Percentiles rank a stretch among this genome's conserved stretches.
Conservation (phyloP, 148 eudicot species). For the Beta vulgaris region DNA sequence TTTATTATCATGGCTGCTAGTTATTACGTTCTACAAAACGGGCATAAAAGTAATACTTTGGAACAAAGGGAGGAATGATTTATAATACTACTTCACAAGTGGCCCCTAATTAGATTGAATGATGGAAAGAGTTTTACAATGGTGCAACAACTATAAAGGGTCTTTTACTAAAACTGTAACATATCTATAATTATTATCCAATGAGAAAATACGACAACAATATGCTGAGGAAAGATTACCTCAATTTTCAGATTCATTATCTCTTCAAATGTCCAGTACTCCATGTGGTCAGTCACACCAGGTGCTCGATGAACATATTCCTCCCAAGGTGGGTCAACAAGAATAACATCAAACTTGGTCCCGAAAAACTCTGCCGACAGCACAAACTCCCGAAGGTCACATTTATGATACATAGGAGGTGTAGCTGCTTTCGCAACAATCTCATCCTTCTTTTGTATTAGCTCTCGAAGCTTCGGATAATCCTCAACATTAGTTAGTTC, state of each 20-base stretch:
- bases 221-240: conserved; percentile 37
- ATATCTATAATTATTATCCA: neutral
- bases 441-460: conserved; percentile 96
- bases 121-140: neutral
- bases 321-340: conserved; percentile 97
- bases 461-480: conserved; percentile 95
- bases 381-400: conserved; percentile 76
- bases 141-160: neutral
- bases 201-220: neutral
- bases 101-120: neutral
- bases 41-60: no score
- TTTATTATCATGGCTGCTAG: no score
- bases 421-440: conserved; percentile 77
- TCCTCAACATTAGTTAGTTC: conserved; percentile 95
- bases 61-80: neutral
- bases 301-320: conserved; percentile 98
- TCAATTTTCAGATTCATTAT: conserved; percentile 94
- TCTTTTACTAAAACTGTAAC: neutral
- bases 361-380: conserved; percentile 84
- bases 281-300: conserved; percentile 93
- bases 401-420: conserved; percentile 82
- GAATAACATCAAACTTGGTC: conserved; percentile 97
- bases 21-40: no score
- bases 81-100: neutral
- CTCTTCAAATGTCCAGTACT: conserved; percentile 89